Conservation (phyloP, 192 early-diverging fungal species). For the Ambispora gerdemannii region DNA sequence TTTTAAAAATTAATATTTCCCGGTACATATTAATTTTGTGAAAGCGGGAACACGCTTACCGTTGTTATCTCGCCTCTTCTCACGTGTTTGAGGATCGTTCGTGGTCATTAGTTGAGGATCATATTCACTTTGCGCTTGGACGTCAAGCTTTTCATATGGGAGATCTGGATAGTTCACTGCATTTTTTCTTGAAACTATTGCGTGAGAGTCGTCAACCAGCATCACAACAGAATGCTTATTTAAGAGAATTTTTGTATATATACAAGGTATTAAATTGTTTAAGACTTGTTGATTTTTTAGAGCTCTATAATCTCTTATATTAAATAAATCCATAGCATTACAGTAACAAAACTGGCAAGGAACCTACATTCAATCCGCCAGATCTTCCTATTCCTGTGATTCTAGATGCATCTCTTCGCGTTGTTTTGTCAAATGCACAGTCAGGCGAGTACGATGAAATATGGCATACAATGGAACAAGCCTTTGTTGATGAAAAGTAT, state of each 20-base stretch:
- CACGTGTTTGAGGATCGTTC: conserved; percentile 53
- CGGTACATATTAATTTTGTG: background rate
- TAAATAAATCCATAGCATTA: conserved; percentile 40
- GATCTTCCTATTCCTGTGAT: conserved; percentile 63
- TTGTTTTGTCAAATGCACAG: conserved; percentile 62
- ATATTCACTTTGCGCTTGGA: conserved; percentile 86
- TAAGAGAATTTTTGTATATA: conserved; percentile 75
- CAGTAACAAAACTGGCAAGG: conserved; percentile 41
- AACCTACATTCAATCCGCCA: conserved; percentile 46
- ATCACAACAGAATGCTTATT: conserved; percentile 61
- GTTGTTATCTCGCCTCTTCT: conserved; percentile 69
- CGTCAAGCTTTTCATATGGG: conserved; percentile 75
- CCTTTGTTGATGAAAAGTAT: conserved; percentile 54
- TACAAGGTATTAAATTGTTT: conserved; percentile 55
- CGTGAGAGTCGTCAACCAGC: conserved; percentile 61
- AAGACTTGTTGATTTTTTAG: background rate
- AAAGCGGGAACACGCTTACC: conserved; percentile 70
- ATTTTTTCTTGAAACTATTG: conserved; percentile 77
- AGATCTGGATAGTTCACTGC: conserved; percentile 68
- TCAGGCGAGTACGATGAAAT: conserved; percentile 55
- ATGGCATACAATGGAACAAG: conserved; percentile 69
- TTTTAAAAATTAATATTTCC: background rate
- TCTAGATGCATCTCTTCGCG: conserved; percentile 49
- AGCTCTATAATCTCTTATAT: background rate
- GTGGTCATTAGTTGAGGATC: conserved; percentile 84